Base-by-base conservation (phyloP, 306 rosid genomes). In the Cucumis melo region DNA sequence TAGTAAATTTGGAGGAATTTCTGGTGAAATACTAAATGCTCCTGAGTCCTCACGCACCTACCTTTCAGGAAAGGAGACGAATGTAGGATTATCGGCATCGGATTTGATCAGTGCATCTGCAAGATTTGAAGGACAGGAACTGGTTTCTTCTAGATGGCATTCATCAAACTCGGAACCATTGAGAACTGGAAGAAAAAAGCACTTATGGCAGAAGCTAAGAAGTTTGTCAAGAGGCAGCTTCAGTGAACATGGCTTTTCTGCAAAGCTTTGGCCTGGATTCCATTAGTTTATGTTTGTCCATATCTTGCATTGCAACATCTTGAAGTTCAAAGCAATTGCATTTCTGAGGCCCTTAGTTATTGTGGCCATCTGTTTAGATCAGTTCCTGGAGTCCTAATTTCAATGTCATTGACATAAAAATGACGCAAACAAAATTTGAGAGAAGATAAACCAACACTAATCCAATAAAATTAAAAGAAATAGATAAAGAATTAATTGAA, bases 91-190 rank as follows among this genome's bases (percentile, higher is more conserved):
- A 70, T 86, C 96, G 14, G 72, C 86, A 20, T 87, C 97, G 16
- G 92, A 83, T 10, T 77, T 91, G 38, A 51, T 86, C 9, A 65
- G 87, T 60, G 78, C 88, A 29, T 78, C 92, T 21, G 71, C 75
- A 78, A 83, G 81, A 63, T 62, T 80, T 76, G 83, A 85, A 44
- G 85, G 82, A 77, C 87, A 82, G 79, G 94, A 85, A 61, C 74
- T 81, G 61, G 89, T 85, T 72, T 88, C 95, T 29, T 88, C 82
- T 57, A 83, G 91, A 80, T 83, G 89, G 84, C 79, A 87, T 63
- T 91, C 98, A 50, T 94, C 98, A 36, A 84, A 81, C 74, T 94
- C 97, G 11, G 93, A 88, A 77, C 96, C 96, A 29, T 51, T 87
- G 29, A 80, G 80, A 41, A 83, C 70, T 8, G 96, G 89, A 42